Evolutionary conservation across 2,329 filamentous ascomycete genomes (phyloP), one percentile per base, ranked within the genome.

Genomic region (Proliferodiscus dingleyae): DNA sequence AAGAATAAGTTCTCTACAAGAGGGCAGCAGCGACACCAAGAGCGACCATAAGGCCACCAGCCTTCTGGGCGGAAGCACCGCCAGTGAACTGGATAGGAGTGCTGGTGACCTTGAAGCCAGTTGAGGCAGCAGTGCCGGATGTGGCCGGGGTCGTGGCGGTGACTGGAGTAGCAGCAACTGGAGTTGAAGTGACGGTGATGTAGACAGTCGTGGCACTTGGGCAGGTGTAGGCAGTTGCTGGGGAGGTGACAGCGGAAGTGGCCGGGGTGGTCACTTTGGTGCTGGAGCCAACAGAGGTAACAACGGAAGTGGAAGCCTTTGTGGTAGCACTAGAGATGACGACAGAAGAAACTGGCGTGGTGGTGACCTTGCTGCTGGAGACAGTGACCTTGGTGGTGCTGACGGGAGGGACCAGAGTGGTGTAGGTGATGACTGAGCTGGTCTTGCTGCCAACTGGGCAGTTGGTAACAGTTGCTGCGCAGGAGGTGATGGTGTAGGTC

Each of bases 21-120:
- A 59, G 49, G 46, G 15, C 11, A 23, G 54, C 56, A 47, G 51
- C 54, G 28, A 55, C 28, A 49, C 53, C 56, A 15, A 53, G 46
- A 30, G 45, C 51, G 38, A 56, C 52, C 45, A 57, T 37, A 36
- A 57, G 45, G 44, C 54, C 54, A 45, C 47, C 49, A 18, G 51
- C 51, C 45, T 54, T 50, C 23, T 54, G 45, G 41, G 50, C 39
- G 23, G 46, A 42, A 19, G 56, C 54, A 37, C 42, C 50, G 29
- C 46, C 51, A 18, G 50, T 51, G 44, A 51, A 50, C n/a, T 48
- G 37, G 22, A 50, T 24, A 9, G 47, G 43, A 42, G 34, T 46
- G 34, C 42, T 52, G 34, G 33, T 29, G 34, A 9, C 22, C 3
- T 3, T 19, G 21, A 19, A 9, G 9, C n/a, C 43, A 22, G 36